A percentile compares a stretch with the other conserved stretches of the same genome.
phyloP scores from a whole-genome alignment of 768 basidiomycete genomes.

The Rhodotorula diobovata region DNA sequence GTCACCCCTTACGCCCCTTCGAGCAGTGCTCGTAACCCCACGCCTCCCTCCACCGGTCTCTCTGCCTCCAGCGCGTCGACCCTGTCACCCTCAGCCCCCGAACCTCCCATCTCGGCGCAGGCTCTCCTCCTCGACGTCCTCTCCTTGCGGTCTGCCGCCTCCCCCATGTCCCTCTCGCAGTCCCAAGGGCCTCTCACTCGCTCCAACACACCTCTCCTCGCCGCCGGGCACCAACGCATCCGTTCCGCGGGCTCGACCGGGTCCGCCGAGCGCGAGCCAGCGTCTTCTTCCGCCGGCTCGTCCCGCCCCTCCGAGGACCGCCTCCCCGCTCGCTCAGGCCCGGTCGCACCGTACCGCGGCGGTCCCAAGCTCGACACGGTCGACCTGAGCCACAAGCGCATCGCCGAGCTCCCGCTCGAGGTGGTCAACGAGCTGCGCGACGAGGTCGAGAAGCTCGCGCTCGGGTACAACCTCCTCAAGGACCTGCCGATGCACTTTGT shows the following conservation, averaged over 20 bases:
- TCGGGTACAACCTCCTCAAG: constrained; percentile 76
- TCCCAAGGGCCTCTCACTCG: constrained; percentile 24
- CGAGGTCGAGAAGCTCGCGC: constrained; percentile 64
- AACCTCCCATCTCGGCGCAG: constrained; percentile 32
- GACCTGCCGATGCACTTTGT: constrained; percentile 71
- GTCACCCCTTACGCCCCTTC: neutral
- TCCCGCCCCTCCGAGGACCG: neutral
- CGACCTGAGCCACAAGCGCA: constrained; percentile 70
- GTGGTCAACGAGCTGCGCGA: constrained; percentile 73
- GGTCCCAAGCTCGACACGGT: constrained; percentile 58
- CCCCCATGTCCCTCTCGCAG: constrained; percentile 32
- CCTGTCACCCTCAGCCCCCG: neutral
- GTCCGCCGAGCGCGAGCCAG: neutral
- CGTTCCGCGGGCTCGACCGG: constrained; percentile 8
- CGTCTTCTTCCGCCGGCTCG: neutral
- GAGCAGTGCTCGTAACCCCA: neutral
- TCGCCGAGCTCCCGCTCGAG: constrained; percentile 68
- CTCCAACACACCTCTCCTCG: neutral
- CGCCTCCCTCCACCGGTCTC: neutral
- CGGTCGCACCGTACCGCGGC: neutral
- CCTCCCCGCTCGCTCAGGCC: neutral
- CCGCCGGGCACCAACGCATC: constrained; percentile 21
- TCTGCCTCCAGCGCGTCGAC: neutral
- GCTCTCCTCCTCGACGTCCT: constrained; percentile 35
- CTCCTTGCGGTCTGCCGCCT: constrained; percentile 26